phyloP scores from a whole-genome alignment of 345 rosid genomes.

The Lepidium aucheri region DNA sequence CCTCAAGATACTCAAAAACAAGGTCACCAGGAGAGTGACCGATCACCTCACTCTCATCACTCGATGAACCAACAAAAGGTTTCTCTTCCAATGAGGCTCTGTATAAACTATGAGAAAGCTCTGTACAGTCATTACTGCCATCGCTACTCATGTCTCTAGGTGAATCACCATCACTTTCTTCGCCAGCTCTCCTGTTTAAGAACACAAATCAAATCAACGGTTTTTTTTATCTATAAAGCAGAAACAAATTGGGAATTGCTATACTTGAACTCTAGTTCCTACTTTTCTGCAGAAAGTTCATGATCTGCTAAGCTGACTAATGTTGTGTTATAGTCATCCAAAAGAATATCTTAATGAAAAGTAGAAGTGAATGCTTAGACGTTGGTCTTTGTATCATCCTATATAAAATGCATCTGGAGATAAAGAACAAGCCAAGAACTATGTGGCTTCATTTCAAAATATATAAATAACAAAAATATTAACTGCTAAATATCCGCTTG shows the following conservation, averaged over 20 bases:
- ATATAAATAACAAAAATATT: neutral
- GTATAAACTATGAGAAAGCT: conserved; percentile 36
- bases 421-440: neutral
- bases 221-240: neutral
- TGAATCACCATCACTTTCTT: conserved; percentile 51
- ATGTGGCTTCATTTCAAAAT: neutral
- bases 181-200: conserved; percentile 30
- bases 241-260: neutral
- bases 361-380: neutral
- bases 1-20: conserved; percentile 65
- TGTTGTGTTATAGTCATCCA: neutral
- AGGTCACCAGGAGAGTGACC: conserved; percentile 40
- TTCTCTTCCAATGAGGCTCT: conserved; percentile 45
- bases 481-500: neutral
- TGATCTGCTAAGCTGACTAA: neutral
- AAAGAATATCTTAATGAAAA: neutral
- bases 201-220: neutral
- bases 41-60: conserved; percentile 58
- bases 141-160: conserved; percentile 46
- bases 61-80: conserved; percentile 42
- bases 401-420: neutral
- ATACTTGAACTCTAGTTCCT: neutral
- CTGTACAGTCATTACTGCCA: conserved; percentile 44
- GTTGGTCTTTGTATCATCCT: neutral
- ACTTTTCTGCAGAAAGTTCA: neutral